phyloP scores from a whole-genome alignment of 768 basidiomycete genomes.

The Holtermanniella nyarrowii region DNA sequence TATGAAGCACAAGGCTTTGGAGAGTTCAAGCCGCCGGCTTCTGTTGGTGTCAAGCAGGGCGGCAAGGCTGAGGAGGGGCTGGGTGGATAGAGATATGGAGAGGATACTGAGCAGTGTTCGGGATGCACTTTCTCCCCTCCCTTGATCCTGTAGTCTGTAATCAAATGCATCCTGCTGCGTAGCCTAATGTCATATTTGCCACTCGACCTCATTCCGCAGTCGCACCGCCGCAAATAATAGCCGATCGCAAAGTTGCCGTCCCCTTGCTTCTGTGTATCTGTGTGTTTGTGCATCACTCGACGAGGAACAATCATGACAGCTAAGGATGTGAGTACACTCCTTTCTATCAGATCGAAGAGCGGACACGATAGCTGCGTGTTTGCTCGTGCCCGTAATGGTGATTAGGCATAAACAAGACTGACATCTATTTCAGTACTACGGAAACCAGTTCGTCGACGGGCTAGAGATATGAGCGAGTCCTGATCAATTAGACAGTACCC shows the following conservation, averaged over 20 bases:
- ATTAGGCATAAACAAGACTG: too few species aligned
- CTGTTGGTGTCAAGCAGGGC: slow-evolving; percentile 24
- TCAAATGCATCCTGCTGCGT: too few species aligned
- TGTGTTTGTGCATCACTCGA: too few species aligned
- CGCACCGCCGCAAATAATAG: too few species aligned
- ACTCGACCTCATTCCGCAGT: too few species aligned
- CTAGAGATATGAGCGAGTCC: slow-evolving; percentile 1
- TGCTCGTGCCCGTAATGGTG: background rate
- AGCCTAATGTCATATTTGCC: too few species aligned
- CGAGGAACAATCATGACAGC: slow-evolving; percentile 20
- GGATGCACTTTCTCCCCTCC: too few species aligned
- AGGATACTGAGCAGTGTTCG: too few species aligned
- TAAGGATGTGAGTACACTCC: slow-evolving; percentile 21
- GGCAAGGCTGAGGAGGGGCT: slow-evolving; percentile 29
- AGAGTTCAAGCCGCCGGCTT: slow-evolving; percentile 32
- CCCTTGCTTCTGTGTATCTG: too few species aligned
- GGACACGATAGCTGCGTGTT: background rate
- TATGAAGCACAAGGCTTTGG: slow-evolving; percentile 40
- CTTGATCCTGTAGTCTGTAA: too few species aligned
- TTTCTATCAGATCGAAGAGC: background rate
- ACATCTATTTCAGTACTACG: slow-evolving; percentile 30
- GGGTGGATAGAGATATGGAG: slow-evolving; percentile 15
- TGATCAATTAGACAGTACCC: background rate
- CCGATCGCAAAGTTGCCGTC: too few species aligned
- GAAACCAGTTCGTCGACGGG: slow-evolving; percentile 22